Evolutionary conservation across 2,329 filamentous ascomycete genomes (phyloP).

Genomic region (Lecanicillium sp.): DNA sequence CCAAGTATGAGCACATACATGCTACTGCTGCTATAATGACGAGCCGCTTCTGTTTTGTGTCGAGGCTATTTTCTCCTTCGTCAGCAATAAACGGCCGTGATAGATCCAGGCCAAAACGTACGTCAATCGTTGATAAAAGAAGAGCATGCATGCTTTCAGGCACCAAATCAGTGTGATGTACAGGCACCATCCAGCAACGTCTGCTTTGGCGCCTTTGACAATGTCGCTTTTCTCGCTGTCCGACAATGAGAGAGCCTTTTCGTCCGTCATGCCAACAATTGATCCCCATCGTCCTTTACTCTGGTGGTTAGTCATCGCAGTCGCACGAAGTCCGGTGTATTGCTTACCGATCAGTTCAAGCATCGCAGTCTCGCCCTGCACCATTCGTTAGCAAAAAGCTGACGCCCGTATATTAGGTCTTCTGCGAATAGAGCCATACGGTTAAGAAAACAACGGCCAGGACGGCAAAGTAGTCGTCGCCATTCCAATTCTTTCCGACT

Average conservation of each 20-base stretch:
- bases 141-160: slow-evolving; percentile 30
- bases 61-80: slow-evolving; percentile 3
- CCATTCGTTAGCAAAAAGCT: no score
- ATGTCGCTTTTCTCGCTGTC: slow-evolving; percentile 10
- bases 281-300: slow-evolving; percentile 17
- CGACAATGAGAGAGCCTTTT: slow-evolving; percentile 10
- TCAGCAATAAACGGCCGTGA: background rate
- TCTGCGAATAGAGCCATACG: no score
- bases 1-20: slow-evolving; percentile 11
- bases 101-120: slow-evolving; percentile 18
- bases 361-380: slow-evolving; percentile 16
- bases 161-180: slow-evolving; percentile 31
- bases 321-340: background rate
- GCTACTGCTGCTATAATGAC: slow-evolving; percentile 12
- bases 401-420: no score
- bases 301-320: slow-evolving; percentile 5
- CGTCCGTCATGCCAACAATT: slow-evolving; percentile 16
- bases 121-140: slow-evolving; percentile 30
- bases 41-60: slow-evolving; percentile 13
- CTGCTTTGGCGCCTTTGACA: slow-evolving; percentile 13
- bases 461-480: slow-evolving; percentile 34
- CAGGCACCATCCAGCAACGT: slow-evolving; percentile 24
- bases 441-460: slow-evolving; percentile 29
- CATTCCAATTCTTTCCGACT: slow-evolving; percentile 32
- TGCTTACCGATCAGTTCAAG: slow-evolving; percentile 24